Evolutionary conservation across 1,284 basidiomycete species (phyloP).

Genomic region (Spongispora temasekensis): DNA sequence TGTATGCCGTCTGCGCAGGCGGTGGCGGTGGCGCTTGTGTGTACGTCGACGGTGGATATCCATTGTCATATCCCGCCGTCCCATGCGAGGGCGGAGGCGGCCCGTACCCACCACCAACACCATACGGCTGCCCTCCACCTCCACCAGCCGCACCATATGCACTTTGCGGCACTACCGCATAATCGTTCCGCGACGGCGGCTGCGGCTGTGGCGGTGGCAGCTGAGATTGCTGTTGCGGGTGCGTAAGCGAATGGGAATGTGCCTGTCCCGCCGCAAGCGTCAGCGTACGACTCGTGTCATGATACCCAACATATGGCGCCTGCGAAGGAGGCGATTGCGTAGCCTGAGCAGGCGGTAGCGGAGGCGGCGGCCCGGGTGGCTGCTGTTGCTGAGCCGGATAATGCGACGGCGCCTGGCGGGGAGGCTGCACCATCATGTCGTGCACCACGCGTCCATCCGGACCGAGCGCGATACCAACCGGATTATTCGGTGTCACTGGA

Average conservation of each 20-base stretch:
- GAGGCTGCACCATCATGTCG: constrained; percentile 29
- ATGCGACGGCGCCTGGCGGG: constrained; percentile 7
- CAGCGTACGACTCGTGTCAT: constrained; percentile 16
- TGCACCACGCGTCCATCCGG: constrained; percentile 35
- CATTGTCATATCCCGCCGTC: too few species aligned
- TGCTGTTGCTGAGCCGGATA: constrained; percentile 13
- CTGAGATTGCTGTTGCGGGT: neutral
- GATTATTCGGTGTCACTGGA: constrained; percentile 31
- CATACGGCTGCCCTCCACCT: constrained; percentile 11
- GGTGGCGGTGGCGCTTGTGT: constrained; percentile 14
- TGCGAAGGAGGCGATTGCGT: constrained; percentile 18
- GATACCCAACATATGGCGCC: constrained; percentile 23
- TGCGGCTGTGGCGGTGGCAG: neutral
- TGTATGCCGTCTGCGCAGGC: constrained; percentile 10
- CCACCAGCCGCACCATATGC: too few species aligned
- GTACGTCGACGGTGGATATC: constrained; percentile 17
- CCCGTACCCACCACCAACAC: too few species aligned
- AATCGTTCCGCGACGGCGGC: constrained; percentile 26
- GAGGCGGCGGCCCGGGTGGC: neutral
- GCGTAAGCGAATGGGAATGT: neutral
- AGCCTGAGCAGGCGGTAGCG: constrained; percentile 12
- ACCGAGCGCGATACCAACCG: constrained; percentile 32
- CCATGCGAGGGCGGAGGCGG: constrained; percentile 13
- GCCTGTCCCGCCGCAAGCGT: too few species aligned
- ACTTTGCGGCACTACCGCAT: constrained; percentile 14